Evolutionary conservation across 305 asterid species (phyloP).

Genomic region (Andrographis paniculata): DNA sequence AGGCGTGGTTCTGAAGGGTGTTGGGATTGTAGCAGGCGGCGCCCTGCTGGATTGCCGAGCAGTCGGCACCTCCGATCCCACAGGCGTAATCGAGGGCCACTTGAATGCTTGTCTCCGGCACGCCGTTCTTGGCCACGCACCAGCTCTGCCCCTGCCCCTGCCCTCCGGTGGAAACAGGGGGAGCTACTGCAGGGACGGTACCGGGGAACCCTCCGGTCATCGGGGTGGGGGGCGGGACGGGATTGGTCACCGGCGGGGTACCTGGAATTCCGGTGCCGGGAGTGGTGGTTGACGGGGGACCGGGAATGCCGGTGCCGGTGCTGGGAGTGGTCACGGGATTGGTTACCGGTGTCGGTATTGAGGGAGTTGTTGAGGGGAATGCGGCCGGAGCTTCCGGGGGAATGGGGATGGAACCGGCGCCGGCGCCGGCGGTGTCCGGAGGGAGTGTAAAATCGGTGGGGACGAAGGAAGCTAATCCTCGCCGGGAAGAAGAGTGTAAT

Average conservation of each 20-base stretch:
- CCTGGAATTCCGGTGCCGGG: constrained; percentile 19
- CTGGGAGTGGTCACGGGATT: constrained; percentile 20
- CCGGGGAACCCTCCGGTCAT: constrained; percentile 31
- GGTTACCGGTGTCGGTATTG: constrained; percentile 27
- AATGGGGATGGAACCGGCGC: constrained; percentile 16
- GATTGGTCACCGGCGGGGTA: constrained; percentile 27
- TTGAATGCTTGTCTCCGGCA: constrained; percentile 37
- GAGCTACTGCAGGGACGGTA: constrained; percentile 19
- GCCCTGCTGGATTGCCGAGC: constrained; percentile 63
- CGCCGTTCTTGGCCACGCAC: constrained; percentile 72
- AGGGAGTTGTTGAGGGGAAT: constrained; percentile 26
- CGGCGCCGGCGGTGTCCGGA: constrained; percentile 18
- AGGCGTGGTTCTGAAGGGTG: constrained; percentile 60
- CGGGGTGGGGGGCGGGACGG: constrained; percentile 23
- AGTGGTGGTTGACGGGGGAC: no score
- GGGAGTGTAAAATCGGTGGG: constrained; percentile 14
- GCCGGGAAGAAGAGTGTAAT: no score
- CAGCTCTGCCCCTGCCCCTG: constrained; percentile 58
- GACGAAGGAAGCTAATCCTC: constrained; percentile 1
- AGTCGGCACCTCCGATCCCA: constrained; percentile 73
- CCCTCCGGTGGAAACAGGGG: constrained; percentile 28
- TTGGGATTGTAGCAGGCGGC: constrained; percentile 59
- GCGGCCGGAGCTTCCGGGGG: constrained; percentile 29
- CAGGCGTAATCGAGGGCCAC: constrained; percentile 75
- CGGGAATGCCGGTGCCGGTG: constrained; percentile 5